Evolutionary conservation across 169 alveolate genomes (phyloP).

Genomic region (Plasmodium vivax): DNA sequence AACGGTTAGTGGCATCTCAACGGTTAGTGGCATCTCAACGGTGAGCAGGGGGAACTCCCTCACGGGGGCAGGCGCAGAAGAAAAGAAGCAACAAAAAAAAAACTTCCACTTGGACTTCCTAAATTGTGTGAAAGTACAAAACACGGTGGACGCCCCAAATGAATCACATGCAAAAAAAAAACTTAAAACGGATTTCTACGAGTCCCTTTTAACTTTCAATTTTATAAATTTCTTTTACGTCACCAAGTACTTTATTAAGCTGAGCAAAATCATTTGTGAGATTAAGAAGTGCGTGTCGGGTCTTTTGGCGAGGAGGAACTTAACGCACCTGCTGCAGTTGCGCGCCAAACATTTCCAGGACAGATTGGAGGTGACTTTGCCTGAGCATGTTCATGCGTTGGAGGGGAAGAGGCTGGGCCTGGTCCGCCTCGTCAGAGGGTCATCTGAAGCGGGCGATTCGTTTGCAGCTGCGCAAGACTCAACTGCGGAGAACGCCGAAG

Average conservation of each 20-base stretch:
- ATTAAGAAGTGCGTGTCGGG: conserved; percentile 14
- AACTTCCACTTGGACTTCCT: not conserved
- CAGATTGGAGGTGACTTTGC: not conserved
- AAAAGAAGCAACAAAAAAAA: not conserved
- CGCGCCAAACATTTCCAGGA: not conserved
- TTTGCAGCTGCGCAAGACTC: not conserved
- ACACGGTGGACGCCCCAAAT: not conserved
- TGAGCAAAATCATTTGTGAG: conserved; percentile 69
- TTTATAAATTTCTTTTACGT: conserved; percentile 26
- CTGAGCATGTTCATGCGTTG: not conserved
- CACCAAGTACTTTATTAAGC: conserved; percentile 58
- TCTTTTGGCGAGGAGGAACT: not conserved
- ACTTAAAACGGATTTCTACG: conserved; percentile 21
- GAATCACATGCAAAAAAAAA: not conserved
- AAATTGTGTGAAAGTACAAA: not conserved
- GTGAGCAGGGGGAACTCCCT: not conserved
- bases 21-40: no score
- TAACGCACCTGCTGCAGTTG: not conserved
- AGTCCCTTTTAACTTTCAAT: conserved; percentile 20
- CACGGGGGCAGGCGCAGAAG: not conserved
- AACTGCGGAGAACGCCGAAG: not conserved
- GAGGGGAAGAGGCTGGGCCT: not conserved
- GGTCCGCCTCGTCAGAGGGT: not conserved
- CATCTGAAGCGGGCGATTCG: not conserved
- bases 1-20: no score